phyloP scores from a whole-genome alignment of 768 basidiomycete species.

The Pleurotus ostreatus region DNA sequence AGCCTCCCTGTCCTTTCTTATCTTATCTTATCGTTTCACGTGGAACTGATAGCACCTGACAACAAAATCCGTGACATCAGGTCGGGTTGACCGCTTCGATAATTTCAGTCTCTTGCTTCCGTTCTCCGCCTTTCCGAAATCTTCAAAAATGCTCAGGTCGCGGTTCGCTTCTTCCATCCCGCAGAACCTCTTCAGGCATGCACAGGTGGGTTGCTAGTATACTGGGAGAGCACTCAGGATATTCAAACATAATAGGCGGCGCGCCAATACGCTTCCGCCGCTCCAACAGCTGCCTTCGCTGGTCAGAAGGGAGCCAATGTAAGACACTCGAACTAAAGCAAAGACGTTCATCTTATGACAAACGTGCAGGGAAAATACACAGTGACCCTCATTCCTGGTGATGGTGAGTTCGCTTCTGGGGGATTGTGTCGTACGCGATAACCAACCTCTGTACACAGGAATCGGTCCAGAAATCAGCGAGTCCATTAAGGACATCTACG shows the following conservation, averaged over 20 bases:
- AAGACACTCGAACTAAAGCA: constrained; percentile 23
- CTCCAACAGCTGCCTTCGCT: constrained; percentile 87
- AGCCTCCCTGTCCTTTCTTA: constrained; percentile 5
- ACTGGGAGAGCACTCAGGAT: constrained; percentile 5
- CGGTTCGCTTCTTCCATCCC: constrained; percentile 54
- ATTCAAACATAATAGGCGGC: constrained; percentile 34
- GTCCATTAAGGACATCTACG: constrained; percentile 92
- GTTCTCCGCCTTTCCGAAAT: constrained; percentile 7
- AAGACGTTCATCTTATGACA: neutral
- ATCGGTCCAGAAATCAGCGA: constrained; percentile 99
- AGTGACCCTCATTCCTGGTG: constrained; percentile 95
- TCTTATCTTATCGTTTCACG: constrained; percentile 12
- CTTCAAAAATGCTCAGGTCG: constrained; percentile 53
- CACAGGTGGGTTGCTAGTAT: constrained; percentile 37
- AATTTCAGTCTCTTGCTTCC: constrained; percentile 8
- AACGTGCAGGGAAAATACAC: constrained; percentile 86
- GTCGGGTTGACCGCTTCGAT: constrained; percentile 3
- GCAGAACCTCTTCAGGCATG: constrained; percentile 43
- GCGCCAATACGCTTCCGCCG: constrained; percentile 67
- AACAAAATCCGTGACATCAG: constrained; percentile 3
- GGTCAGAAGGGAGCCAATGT: constrained; percentile 88
- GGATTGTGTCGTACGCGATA: constrained; percentile 9
- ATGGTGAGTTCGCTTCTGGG: constrained; percentile 53
- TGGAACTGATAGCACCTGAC: constrained; percentile 1
- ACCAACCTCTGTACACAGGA: constrained; percentile 41